Evolutionary conservation across 768 basidiomycete species (phyloP).

Genomic region (Sistotremastrum suecicum): DNA sequence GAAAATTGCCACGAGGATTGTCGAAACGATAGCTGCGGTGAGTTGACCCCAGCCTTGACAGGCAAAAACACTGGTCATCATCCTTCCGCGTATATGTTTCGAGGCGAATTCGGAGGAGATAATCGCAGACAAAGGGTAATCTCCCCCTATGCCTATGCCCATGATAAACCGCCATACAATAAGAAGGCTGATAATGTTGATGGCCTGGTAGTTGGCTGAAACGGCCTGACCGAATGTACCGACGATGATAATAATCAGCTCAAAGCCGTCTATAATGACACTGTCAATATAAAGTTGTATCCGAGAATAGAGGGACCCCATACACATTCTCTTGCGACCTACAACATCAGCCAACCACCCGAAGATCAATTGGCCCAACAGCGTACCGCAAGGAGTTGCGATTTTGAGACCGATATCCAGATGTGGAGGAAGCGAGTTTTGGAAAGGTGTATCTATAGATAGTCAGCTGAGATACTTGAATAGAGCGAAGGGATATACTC

Average conservation of each 20-base stretch:
- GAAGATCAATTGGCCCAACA: constrained; percentile 29
- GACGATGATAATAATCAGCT: constrained; percentile 24
- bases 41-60: constrained; percentile 34
- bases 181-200: constrained; percentile 27
- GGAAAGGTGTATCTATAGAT: not conserved
- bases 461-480: no score
- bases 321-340: constrained; percentile 26
- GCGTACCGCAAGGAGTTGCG: constrained; percentile 25
- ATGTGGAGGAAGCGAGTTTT: constrained; percentile 23
- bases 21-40: constrained; percentile 4
- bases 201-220: constrained; percentile 21
- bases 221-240: constrained; percentile 26
- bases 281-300: not conserved
- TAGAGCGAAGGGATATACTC: constrained; percentile 9
- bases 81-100: constrained; percentile 28
- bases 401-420: constrained; percentile 35
- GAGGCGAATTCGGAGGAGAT: constrained; percentile 37
- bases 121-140: constrained; percentile 33
- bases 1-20: not conserved
- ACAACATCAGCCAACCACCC: constrained; percentile 31
- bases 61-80: constrained; percentile 37
- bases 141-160: constrained; percentile 31
- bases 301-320: constrained; percentile 1
- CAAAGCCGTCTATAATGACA: constrained; percentile 27
- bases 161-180: constrained; percentile 31